Base-by-base conservation (phyloP, 129 eudicot species). In the Glebionis coronaria region DNA sequence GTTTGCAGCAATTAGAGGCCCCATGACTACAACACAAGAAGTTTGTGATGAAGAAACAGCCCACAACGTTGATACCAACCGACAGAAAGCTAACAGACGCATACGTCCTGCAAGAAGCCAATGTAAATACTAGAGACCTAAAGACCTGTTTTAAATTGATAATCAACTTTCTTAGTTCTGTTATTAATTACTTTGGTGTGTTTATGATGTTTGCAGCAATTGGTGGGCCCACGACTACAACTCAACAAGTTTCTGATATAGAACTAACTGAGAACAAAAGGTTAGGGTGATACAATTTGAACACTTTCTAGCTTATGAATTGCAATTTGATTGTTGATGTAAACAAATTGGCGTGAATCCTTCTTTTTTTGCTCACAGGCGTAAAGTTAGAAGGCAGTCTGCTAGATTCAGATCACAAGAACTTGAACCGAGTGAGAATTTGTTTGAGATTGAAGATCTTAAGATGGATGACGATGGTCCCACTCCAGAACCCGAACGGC, bases 361-460 rank as follows among this genome's bases (percentile, higher is more conserved):
- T 23, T 23, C n/a, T 6, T 9, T 40, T 57, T 74, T 60, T 28
- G 47, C 18, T 42, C 46, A 19, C 76, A 84, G 90, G 80, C 90
- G 77, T 42, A 74, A 87, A 74, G 76, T 87, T 85, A 84, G 88
- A 68, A 74, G 95, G 76, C 83, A 84, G 42, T 77, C 95, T 10
- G 71, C 81, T 38, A 77, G 72, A 73, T 69, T 69, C 49, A 61
- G 52, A 63, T 75, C 84, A 9, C 73, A 61, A 47, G 62, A 76
- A 56, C 67, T 70, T 27, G 78, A 79, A 63, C 47, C 82, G 0
- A 44, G 29, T 12, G 85, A 76, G 49, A 59, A 83, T 49, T 68
- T 82, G 74, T 81, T 87, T 57, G 90, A 87, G 76, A 62, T 87
- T 52, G 76, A 83, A 61, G 85, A 79, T 49, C 49, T 73, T 9